phyloP scores from a whole-genome alignment of 1,284 basidiomycete species.

The Rhizopogon hawkerae region DNA sequence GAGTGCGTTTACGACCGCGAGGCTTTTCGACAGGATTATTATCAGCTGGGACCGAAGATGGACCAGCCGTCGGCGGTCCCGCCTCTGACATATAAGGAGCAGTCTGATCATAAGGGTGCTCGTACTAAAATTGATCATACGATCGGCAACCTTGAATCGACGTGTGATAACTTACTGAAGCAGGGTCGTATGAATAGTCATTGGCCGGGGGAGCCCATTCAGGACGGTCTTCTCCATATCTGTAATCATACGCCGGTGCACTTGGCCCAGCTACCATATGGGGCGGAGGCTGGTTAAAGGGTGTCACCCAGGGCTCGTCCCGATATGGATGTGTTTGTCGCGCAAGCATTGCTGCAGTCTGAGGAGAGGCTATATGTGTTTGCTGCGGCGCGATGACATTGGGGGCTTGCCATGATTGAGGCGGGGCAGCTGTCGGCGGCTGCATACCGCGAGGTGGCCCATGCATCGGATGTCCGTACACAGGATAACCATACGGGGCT shows the following conservation, averaged over 20 bases:
- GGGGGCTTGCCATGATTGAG: constrained; percentile 55
- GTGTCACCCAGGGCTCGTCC: constrained; percentile 42
- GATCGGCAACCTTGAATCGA: not conserved
- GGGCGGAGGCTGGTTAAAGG: constrained; percentile 36
- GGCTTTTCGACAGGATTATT: constrained; percentile 28
- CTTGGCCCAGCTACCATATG: constrained; percentile 37
- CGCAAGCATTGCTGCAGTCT: constrained; percentile 38
- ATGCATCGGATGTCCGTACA: constrained; percentile 38
- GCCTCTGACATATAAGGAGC: constrained; percentile 43
- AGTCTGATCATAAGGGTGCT: constrained; percentile 35
- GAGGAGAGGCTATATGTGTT: constrained; percentile 45
- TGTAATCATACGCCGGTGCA: constrained; percentile 41
- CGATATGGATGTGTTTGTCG: constrained; percentile 38
- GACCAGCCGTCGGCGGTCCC: constrained; percentile 34
- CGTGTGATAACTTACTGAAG: constrained; percentile 29
- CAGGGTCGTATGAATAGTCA: constrained; percentile 48
- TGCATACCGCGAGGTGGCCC: constrained; percentile 37
- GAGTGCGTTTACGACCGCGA: constrained; percentile 56
- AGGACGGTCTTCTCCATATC: constrained; percentile 50
- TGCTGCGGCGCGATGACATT: constrained; percentile 56
- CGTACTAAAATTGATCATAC: constrained; percentile 27
- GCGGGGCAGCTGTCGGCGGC: constrained; percentile 37
- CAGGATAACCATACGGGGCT: constrained; percentile 37
- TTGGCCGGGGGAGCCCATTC: constrained; percentile 39
- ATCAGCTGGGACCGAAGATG: constrained; percentile 21